Conservation (phyloP, 2,329 filamentous ascomycete genomes). For the Helotiales sp. region DNA sequence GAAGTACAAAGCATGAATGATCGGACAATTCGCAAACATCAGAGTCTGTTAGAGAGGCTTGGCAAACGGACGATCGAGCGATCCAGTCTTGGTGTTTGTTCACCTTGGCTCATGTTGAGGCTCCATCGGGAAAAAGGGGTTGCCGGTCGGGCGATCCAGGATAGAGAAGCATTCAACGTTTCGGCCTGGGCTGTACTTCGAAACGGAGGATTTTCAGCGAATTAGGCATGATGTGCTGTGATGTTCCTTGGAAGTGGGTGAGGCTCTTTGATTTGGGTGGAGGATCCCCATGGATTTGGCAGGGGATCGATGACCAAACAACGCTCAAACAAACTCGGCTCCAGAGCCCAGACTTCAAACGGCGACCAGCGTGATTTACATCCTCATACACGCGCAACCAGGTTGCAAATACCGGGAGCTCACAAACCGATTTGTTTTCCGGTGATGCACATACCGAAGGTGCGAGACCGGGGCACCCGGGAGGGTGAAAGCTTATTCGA, state of each 20-base stretch:
- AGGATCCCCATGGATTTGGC: constrained; percentile 1
- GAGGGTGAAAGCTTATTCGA: constrained; percentile 9
- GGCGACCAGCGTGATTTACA: constrained; percentile 22
- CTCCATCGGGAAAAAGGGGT: neutral
- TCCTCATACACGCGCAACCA: constrained; percentile 13
- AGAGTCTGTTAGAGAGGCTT: constrained; percentile 15
- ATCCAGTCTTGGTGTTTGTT: too few relatives aligned
- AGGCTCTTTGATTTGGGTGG: constrained; percentile 21
- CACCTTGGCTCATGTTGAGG: constrained; percentile 13
- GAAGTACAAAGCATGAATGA: constrained; percentile 16
- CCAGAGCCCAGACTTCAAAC: constrained; percentile 28
- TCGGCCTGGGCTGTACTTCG: constrained; percentile 23
- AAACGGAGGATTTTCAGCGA: constrained; percentile 26
- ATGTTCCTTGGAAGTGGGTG: constrained; percentile 16
- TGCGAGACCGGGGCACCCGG: neutral
- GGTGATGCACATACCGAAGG: neutral
- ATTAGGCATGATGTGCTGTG: constrained; percentile 15
- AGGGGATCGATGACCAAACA: constrained; percentile 25
- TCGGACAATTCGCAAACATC: constrained; percentile 23
- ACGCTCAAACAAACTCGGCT: constrained; percentile 36
- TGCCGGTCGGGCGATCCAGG: constrained; percentile 15
- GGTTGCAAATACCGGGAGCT: neutral
- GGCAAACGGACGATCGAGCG: constrained; percentile 1
- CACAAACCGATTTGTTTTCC: neutral
- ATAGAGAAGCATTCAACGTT: constrained; percentile 30